Evolutionary conservation across 2,329 filamentous ascomycete genomes (phyloP).

Genomic region (Emergomyces orientalis): DNA sequence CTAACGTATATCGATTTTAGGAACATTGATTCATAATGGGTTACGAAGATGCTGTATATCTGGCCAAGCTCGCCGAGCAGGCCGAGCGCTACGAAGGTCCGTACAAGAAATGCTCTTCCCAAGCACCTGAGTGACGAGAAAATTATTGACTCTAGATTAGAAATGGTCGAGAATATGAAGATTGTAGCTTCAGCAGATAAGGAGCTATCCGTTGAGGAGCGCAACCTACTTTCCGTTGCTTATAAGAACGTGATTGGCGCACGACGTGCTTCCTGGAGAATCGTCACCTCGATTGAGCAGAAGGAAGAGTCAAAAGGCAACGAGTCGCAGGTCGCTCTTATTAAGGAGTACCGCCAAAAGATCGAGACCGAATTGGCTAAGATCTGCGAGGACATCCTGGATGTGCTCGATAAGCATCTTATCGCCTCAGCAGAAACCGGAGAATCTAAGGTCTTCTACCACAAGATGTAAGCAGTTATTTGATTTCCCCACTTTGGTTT

Average conservation of each 20-base stretch:
- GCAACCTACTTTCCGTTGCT: slow-evolving; percentile 92
- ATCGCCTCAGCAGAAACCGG: slow-evolving; percentile 90
- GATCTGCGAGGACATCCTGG: slow-evolving; percentile 95
- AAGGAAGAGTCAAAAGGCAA: slow-evolving; percentile 99
- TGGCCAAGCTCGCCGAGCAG: slow-evolving; percentile 99
- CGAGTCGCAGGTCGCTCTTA: slow-evolving; percentile 76
- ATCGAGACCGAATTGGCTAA: slow-evolving; percentile 94
- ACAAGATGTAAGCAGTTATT: slow-evolving; percentile 73
- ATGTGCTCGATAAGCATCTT: slow-evolving; percentile 86
- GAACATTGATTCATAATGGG: slow-evolving; percentile 62
- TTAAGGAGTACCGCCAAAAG: slow-evolving; percentile 98
- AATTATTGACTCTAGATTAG: slow-evolving; percentile 39
- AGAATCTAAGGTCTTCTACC: slow-evolving; percentile 99
- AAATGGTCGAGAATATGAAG: slow-evolving; percentile 99
- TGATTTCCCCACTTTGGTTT: slow-evolving; percentile 7
- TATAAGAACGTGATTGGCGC: slow-evolving; percentile 99
- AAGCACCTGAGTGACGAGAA: neutral
- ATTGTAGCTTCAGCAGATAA: slow-evolving; percentile 80
- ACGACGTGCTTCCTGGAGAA: slow-evolving; percentile 95
- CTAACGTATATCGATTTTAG: slow-evolving; percentile 4
- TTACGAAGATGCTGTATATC: slow-evolving; percentile 98
- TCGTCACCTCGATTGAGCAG: slow-evolving; percentile 97
- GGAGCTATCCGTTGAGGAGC: slow-evolving; percentile 84
- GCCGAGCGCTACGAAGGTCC: slow-evolving; percentile 99
- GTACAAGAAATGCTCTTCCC: slow-evolving; percentile 25